phyloP scores from a whole-genome alignment of 176 grass and related monocot species.

The Carex parvula region DNA sequence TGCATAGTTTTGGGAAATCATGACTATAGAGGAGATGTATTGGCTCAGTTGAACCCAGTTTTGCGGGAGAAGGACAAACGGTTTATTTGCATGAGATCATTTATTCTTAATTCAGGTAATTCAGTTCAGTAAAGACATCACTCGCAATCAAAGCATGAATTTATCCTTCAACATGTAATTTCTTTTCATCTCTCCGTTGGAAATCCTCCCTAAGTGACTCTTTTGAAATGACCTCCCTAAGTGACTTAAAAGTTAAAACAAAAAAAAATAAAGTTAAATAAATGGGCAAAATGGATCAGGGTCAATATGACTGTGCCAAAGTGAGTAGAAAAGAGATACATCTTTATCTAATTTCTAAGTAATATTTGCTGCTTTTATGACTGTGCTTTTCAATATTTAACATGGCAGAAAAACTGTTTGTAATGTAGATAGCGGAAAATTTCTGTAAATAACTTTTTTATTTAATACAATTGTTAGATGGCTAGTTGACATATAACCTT shows the following conservation, averaged over 20 bases:
- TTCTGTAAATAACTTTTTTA: too few relatives aligned
- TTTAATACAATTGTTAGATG: too few relatives aligned
- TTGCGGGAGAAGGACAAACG: slow-evolving; percentile 49
- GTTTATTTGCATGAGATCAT: slow-evolving; percentile 84
- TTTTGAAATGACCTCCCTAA: background rate
- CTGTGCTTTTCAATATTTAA: too few relatives aligned
- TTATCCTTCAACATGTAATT: background rate
- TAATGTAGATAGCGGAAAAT: too few relatives aligned
- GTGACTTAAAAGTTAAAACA: background rate
- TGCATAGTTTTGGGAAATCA: slow-evolving; percentile 78
- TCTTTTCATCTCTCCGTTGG: background rate
- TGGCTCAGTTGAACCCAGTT: slow-evolving; percentile 57
- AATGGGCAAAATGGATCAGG: background rate
- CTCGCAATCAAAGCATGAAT: background rate
- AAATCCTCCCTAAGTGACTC: background rate
- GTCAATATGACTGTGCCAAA: background rate
- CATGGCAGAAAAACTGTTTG: too few relatives aligned
- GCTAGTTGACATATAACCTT: too few relatives aligned
- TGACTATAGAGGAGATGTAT: slow-evolving; percentile 65
- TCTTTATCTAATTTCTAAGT: too few relatives aligned
- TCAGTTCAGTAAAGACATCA: background rate
- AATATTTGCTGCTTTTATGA: too few relatives aligned
- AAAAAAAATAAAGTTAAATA: background rate
- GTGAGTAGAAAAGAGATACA: background rate
- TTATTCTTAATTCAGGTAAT: slow-evolving; percentile 64